Conservation (phyloP, 1,284 basidiomycete species). For the Phellinidium pouzarii region DNA sequence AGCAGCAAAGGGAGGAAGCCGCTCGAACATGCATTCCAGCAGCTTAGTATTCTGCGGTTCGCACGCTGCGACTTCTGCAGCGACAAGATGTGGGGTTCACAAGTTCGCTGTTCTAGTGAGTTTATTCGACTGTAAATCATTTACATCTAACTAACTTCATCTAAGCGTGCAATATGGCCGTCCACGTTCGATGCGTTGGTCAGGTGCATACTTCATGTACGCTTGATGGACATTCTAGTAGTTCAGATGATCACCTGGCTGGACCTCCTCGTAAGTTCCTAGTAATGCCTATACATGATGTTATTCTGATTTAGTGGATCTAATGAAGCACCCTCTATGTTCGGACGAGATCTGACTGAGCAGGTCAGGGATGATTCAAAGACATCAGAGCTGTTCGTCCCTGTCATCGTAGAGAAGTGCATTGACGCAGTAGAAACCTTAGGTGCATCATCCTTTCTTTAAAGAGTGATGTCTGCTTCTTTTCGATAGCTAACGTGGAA, state of each 20-base stretch:
- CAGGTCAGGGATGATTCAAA: slow-evolving; percentile 74
- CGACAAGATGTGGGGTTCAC: slow-evolving; percentile 98
- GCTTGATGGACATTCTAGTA: slow-evolving; percentile 34
- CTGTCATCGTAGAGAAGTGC: slow-evolving; percentile 91
- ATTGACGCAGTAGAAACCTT: slow-evolving; percentile 85
- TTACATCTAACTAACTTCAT: slow-evolving; percentile 3
- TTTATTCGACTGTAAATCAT: slow-evolving; percentile 17
- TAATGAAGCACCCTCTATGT: slow-evolving; percentile 73
- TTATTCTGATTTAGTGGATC: not conserved
- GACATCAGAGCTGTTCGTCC: slow-evolving; percentile 57
- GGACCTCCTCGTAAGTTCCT: slow-evolving; percentile 44
- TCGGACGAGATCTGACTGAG: slow-evolving; percentile 81
- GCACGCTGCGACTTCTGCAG: slow-evolving; percentile 92
- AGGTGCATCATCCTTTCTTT: slow-evolving; percentile 44
- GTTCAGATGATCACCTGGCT: slow-evolving; percentile 33
- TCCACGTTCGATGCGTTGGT: slow-evolving; percentile 67
- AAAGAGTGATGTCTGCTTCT: not conserved
- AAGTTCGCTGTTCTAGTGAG: slow-evolving; percentile 82
- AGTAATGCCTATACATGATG: not conserved
- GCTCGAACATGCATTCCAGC: slow-evolving; percentile 82
- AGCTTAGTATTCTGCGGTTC: slow-evolving; percentile 82
- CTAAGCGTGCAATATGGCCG: slow-evolving; percentile 61
- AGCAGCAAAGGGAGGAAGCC: slow-evolving; percentile 34
- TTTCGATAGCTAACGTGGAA: not conserved
- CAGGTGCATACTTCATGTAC: slow-evolving; percentile 53